Conservation (phyloP, 208 protist genomes). For the Naegleria gruberi region DNA sequence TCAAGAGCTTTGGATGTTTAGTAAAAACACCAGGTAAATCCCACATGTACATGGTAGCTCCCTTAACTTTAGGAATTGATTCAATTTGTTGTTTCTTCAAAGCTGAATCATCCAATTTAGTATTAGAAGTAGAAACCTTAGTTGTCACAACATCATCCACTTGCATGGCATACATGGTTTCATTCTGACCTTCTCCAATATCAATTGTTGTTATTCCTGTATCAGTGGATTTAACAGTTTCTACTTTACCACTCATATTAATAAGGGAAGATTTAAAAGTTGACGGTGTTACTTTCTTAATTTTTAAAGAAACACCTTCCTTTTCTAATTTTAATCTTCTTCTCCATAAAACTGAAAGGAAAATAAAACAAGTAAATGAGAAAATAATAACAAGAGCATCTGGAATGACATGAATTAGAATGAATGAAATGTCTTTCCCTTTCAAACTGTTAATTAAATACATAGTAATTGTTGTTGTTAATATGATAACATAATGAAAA, state of each 20-base stretch:
- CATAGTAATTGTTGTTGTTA: not conserved
- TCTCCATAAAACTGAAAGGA: not conserved
- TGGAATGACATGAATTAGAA: not conserved
- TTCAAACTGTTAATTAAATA: not conserved
- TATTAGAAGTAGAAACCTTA: not conserved
- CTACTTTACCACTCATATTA: not conserved
- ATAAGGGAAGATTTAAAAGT: too few relatives aligned
- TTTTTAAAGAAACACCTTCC: not conserved
- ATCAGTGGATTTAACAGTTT: not conserved
- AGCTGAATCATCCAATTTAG: not conserved
- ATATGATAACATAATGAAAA: not conserved
- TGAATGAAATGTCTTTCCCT: not conserved
- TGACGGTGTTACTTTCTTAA: not conserved
- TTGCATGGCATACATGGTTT: not conserved
- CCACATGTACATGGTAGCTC: not conserved
- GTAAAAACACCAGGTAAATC: not conserved
- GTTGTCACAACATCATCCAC: not conserved
- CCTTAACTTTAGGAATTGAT: not conserved
- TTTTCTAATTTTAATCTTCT: not conserved
- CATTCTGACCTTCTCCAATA: not conserved
- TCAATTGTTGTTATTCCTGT: not conserved
- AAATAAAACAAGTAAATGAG: not conserved
- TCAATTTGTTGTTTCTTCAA: not conserved
- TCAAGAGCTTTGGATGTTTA: not conserved
- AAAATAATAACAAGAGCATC: not conserved